Conservation (phyloP, 257 asterid genomes). For the Petrea volubilis region DNA sequence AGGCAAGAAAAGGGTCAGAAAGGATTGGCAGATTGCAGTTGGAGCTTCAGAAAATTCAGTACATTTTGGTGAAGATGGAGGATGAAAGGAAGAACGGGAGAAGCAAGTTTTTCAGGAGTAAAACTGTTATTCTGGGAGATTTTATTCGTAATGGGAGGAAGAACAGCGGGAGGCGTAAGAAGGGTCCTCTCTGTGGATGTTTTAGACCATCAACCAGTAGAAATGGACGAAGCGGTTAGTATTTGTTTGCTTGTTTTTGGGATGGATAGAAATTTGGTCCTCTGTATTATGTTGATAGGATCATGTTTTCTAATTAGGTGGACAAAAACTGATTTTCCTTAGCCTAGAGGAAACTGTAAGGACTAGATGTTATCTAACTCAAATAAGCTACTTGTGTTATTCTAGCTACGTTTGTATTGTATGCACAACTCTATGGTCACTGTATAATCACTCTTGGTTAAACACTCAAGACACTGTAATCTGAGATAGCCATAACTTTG, state of each 20-base stretch:
- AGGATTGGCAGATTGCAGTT: constrained; percentile 77
- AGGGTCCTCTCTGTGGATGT: constrained; percentile 68
- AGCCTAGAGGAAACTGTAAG: constrained; percentile 29
- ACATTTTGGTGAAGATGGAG: constrained; percentile 59
- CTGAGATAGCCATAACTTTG: too few species aligned
- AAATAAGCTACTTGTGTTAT: constrained; percentile 34
- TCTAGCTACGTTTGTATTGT: neutral
- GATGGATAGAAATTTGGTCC: constrained; percentile 12
- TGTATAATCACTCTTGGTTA: too few species aligned
- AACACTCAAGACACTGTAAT: too few species aligned
- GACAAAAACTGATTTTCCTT: constrained; percentile 33
- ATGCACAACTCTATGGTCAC: too few species aligned
- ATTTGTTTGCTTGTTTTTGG: neutral
- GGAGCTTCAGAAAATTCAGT: constrained; percentile 83
- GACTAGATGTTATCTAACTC: constrained; percentile 40
- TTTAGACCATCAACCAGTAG: constrained; percentile 56
- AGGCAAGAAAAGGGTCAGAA: constrained; percentile 81
- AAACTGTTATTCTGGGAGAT: constrained; percentile 65
- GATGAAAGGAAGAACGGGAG: constrained; percentile 63
- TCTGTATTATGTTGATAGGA: constrained; percentile 25
- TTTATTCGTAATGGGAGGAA: constrained; percentile 62
- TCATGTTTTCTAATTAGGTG: constrained; percentile 27
- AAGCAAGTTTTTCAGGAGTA: constrained; percentile 51
- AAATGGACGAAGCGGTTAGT: constrained; percentile 32
- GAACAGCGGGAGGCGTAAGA: constrained; percentile 57